Evolutionary conservation across 2,329 filamentous ascomycete genomes (phyloP), one percentile per base, ranked within the genome.

Genomic region (Biscogniauxia mediterranea): DNA sequence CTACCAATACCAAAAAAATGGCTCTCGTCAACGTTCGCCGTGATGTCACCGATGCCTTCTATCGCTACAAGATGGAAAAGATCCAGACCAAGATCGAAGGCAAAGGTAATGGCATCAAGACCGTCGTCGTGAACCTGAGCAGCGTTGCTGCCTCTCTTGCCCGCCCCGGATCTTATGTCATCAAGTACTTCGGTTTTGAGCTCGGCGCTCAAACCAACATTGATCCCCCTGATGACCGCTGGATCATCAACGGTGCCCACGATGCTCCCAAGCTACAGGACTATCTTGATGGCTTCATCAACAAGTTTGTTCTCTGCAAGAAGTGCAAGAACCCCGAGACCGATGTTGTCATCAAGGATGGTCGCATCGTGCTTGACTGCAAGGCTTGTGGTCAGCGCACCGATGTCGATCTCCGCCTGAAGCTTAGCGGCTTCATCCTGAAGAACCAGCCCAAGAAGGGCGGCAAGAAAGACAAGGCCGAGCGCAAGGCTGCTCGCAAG

Each of bases 51-150:
- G 95, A 99, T 83, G 90, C 90, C 81, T 99, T 97, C 88, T 99
- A 99, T 84, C 95, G 95, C 79, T 99, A 99, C 89, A 99, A 99
- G 88, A 99, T 99, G 95, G 95, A 98, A 83, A 90, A 89, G 73
- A 84, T 99, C 77, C 92, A 96, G 85, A 97, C 95, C 79, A 99
- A 99, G 86, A 96, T 99, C 73, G 95, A 99, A 83, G 95, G 95
- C 81, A 99, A 99, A 82, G 95, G 95, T 70, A 99, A 99, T 83
- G 95, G 95, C 76, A 99, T 99, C 88, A 99, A 99, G 85, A 99
- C 85, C 72, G 95, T 99, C 74, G 89, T 99, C 71, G 92, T 96
- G 85, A 99, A 99, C 80, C 82, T 99, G 76, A 92, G 89, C 85
- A 96, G 91, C 76, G 93, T 99, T 70, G 93, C 94, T 72, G 85